Base-by-base conservation (phyloP, 108 stramenopile species). In the Aurantiochytrium sp. region DNA sequence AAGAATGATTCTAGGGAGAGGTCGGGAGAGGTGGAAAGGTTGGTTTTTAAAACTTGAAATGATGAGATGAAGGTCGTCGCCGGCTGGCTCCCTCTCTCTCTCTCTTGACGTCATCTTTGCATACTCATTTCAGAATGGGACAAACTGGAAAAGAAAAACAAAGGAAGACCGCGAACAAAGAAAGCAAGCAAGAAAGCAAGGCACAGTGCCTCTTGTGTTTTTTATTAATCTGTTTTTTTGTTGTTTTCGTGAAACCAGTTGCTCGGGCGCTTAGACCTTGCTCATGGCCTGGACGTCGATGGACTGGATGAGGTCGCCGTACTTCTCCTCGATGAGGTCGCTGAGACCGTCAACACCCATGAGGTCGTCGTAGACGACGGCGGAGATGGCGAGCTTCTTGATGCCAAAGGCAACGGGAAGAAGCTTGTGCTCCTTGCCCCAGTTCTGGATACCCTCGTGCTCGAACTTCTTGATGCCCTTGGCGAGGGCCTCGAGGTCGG, bases 351-450 rank as follows among this genome's bases (percentile, higher is more conserved):
- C 90, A 59, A 90, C 90, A 16, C 87, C 58, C 76, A 83, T 83
- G 49, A 83, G 76, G 89, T 91, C 91, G 21, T 94, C 94, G 60
- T 92, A 91, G 49, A 94, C 91, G 14, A 92, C 92, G 59, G 92
- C 92, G 45, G 91, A 88, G 42, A 94, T 89, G 43, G 93, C 92
- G 43, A 94, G 59, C 93, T 94, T 94, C 72, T 93, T 93, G 88
- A 94, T 93, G 12, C 93, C 93, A 53, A 90, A 94, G 5, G 93
- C 93, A 2, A 94, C 93, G 35, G 93, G 93, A 59, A 90, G 91
- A 19, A 93, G 90, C 60, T 93, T 94, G 91, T 90, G 59, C 25
- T 90, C 93, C 90, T 93, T 91, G 10, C 93, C 93, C 93, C 93
- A 94, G 76, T 83, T 83, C 35, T 23, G 25, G 23, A 94, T 90